Evolutionary conservation across 495 filamentous ascomycete genomes (phyloP).

Genomic region (Podospora pseudopauciseta): DNA sequence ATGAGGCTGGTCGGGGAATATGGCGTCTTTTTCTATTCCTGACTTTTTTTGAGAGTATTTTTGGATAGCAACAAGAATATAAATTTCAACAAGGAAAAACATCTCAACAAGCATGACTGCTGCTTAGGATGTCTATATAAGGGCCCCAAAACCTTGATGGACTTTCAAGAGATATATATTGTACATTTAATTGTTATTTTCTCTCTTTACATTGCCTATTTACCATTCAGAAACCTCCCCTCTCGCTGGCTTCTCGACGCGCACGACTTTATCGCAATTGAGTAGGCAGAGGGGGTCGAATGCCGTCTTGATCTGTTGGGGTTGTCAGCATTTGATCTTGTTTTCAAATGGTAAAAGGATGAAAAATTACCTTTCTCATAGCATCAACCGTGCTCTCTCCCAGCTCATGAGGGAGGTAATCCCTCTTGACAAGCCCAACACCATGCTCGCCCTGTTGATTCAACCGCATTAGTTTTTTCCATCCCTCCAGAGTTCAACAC

Average conservation of each 20-base stretch:
- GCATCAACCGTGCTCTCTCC: conserved; percentile 68
- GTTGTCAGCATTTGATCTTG: conserved; percentile 10
- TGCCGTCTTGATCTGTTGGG: conserved; percentile 57
- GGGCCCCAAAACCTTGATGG: no score
- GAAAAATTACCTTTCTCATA: conserved; percentile 64
- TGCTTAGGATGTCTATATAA: no score
- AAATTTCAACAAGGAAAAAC: no score
- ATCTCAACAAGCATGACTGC: no score
- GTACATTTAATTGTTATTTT: not conserved
- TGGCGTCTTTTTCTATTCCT: not conserved
- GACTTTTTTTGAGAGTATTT: not conserved
- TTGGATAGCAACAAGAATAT: not conserved
- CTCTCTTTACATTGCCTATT: not conserved
- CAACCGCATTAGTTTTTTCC: not conserved
- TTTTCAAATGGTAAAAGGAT: not conserved
- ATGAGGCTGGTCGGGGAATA: not conserved
- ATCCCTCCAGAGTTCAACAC: not conserved
- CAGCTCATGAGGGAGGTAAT: conserved; percentile 72
- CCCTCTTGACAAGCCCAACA: conserved; percentile 75
- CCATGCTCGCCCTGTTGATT: conserved; percentile 65
- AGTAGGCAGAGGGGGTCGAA: conserved; percentile 74
- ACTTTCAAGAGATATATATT: not conserved
- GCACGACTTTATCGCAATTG: conserved; percentile 78
- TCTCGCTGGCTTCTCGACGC: conserved; percentile 51
- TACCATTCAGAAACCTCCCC: conserved; percentile 54